Percentiles rank a stretch among this genome's conserved stretches.
Evolutionary conservation across 1,284 basidiomycete species (phyloP).

Genomic region (Leccinum griseonigrum): DNA sequence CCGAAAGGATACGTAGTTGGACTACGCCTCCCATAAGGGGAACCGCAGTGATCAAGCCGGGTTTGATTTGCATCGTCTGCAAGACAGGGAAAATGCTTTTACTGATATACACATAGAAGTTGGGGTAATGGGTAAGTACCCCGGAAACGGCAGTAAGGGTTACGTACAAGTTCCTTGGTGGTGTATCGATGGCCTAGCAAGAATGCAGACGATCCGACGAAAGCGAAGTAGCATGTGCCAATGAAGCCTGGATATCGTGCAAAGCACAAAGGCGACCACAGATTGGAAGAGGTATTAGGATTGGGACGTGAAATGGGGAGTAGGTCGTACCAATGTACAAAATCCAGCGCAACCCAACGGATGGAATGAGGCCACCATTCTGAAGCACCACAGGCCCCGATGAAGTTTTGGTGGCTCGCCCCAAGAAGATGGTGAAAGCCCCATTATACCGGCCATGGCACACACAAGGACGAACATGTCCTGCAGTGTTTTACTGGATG

Average conservation of each 20-base stretch:
- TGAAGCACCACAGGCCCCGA: conserved; percentile 84
- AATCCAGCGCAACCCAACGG: conserved; percentile 82
- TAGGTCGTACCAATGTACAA: conserved; percentile 70
- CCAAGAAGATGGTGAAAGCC: conserved; percentile 88
- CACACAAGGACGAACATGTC: conserved; percentile 89
- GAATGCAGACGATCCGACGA: conserved; percentile 90
- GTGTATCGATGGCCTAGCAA: conserved; percentile 92
- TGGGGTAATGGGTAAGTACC: conserved; percentile 30
- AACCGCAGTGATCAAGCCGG: conserved; percentile 81
- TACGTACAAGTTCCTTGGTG: conserved; percentile 75
- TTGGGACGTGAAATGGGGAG: conserved; percentile 14
- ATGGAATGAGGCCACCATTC: conserved; percentile 76
- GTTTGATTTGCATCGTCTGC: conserved; percentile 91
- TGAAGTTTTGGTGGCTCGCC: conserved; percentile 81
- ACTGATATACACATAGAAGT: conserved; percentile 79
- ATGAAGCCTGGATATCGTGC: conserved; percentile 71
- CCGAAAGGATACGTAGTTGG: conserved; percentile 81
- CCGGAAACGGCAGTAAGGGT: neutral
- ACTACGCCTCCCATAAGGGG: conserved; percentile 87
- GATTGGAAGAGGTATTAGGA: conserved; percentile 34
- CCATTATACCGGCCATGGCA: conserved; percentile 76
- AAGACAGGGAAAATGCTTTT: conserved; percentile 81
- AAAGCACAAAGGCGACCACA: conserved; percentile 58
- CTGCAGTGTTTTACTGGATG: conserved; percentile 74
- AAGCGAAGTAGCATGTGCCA: conserved; percentile 77